These are phyloP conservation scores for Macrotyloma uniflorum DNA, from an alignment of 306 rosid genomes.

Conservation along the genomic window DNA sequence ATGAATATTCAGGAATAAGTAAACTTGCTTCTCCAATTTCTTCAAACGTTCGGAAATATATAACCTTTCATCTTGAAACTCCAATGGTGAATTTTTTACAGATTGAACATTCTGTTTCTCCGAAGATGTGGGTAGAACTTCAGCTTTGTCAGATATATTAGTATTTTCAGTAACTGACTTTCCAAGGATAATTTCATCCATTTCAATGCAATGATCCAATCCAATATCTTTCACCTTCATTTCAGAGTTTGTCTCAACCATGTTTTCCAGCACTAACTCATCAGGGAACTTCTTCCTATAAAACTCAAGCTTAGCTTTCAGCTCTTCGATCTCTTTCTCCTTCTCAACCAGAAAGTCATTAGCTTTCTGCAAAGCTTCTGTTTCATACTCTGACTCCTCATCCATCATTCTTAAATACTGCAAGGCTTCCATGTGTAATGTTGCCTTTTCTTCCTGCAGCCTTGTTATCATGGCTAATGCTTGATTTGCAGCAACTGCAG, in stretches of 20 bases:
- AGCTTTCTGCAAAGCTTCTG: constrained; percentile 65
- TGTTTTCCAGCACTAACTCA: constrained; percentile 49
- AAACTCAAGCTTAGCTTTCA: constrained; percentile 66
- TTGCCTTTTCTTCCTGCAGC: constrained; percentile 87
- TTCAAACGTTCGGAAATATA: constrained; percentile 59
- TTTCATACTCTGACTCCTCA: constrained; percentile 82
- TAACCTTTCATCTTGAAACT: constrained; percentile 65
- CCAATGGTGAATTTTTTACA: constrained; percentile 43
- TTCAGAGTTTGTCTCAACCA: constrained; percentile 49
- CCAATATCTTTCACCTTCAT: constrained; percentile 76
- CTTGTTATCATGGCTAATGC: constrained; percentile 93
- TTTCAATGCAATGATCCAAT: constrained; percentile 53
- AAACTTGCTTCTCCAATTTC: constrained; percentile 73
- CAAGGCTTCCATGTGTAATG: constrained; percentile 85
- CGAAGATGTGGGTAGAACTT: constrained; percentile 21
- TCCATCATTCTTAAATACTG: constrained; percentile 83
- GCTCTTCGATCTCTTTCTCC: constrained; percentile 74
- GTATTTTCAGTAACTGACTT: constrained; percentile 42
- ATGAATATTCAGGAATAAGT: constrained; percentile 46
- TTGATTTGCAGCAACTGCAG: constrained; percentile 75
- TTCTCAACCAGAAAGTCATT: constrained; percentile 69
- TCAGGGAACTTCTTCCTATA: constrained; percentile 57
- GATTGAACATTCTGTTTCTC: constrained; percentile 39
- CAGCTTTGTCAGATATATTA: constrained; percentile 39
- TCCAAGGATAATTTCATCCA: constrained; percentile 38